Base-by-base conservation (phyloP, 768 basidiomycete genomes). In the Termitomyces sp. region DNA sequence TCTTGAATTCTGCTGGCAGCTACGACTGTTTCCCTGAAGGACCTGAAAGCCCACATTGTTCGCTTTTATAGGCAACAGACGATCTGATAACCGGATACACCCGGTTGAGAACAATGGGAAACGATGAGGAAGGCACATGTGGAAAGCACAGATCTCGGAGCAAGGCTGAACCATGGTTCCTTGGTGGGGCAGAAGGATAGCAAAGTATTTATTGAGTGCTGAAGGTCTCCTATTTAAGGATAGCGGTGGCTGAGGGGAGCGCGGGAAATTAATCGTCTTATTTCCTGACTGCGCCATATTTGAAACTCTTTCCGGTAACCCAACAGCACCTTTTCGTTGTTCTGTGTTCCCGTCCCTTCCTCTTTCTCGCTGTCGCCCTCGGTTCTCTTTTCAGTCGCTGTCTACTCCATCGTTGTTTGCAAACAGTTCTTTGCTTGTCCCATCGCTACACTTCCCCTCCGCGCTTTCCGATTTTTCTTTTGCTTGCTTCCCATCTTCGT, bases 341-440 rank as follows among this genome's bases (percentile, higher is more conserved):
- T 37, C 59, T 57, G 42, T 44, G 56, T 47, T 54, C 31, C 48
- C 63, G 58, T 44, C 47, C 60, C 53, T 54, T 58, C 54, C 47
- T 49, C 57, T 57, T 59, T 59, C 58, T 72, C 68, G 73, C 72
- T 75, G 66, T 76, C 72, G 65, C 69, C 71, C 66, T 65, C 64
- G 63, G 65, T 72, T 69, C 59, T 72, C 62, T 68, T 58, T 68
- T 68, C 65, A 57, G 63, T 75, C 70, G 72, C 72, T 75, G 71
- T 74, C 72, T 69, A 65, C 72, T 75, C 68, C 60, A 61, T 73
- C 72, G 67, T 73, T 68, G 69, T 70, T 75, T 69, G 72, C 70
- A 74, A 62, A 55, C 68, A 68, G 67, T 72, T 73, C 55, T 70
- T 72, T 64, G 69, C 68, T 75, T 72, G 67, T 61, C 62, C 53